Base-by-base conservation (phyloP, 345 rosid species). In the Triadica sebifera region DNA sequence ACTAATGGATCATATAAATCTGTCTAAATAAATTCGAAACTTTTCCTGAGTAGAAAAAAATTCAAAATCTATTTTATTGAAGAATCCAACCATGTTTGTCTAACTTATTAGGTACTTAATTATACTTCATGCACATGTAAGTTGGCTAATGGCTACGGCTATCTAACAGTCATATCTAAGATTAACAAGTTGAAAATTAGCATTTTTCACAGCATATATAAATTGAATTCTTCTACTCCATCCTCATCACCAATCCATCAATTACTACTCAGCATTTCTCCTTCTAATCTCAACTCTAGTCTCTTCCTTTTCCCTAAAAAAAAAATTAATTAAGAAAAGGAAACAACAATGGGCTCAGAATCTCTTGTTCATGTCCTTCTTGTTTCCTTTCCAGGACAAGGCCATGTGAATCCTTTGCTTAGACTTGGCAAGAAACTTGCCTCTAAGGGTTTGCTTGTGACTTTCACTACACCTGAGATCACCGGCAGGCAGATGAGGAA, bases 321-420 rank as follows among this genome's bases (percentile, higher is more conserved):
- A 19, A 59, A 59, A 24, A 59, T 1, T 12, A 13, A 25, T 3
- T 9, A 57, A 57, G 1, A 12, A 4, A 3, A 57, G 3, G 3
- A 52, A 16, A 17, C 83, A 9, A 84, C 76, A 8, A 65, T 13
- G 61, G 91, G 95, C 37, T 83, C 78, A 24, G 79, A n/a, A 3
- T 62, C 46, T 34, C 46, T 37, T 37, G 46, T 38, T 6, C 66
- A 62, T 62, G 46, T 62, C 15, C 66, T 62, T 0, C 66, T 62
- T 37, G 8, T 62, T 62, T 62, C 66, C 16, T 62, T 62, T 65
- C 69, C 69, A 5, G 69, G 89, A 81, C 84, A 93, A 77, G 98
- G 97, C 57, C 97, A 93, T 50, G 87, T 91, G 2, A 93, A 88
- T 74, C 96, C 98, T 13, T 87, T 91, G 49, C 91, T 93, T 20